Base-by-base conservation (phyloP, 805 yeast genomes). In the Schwanniomyces sp. region DNA sequence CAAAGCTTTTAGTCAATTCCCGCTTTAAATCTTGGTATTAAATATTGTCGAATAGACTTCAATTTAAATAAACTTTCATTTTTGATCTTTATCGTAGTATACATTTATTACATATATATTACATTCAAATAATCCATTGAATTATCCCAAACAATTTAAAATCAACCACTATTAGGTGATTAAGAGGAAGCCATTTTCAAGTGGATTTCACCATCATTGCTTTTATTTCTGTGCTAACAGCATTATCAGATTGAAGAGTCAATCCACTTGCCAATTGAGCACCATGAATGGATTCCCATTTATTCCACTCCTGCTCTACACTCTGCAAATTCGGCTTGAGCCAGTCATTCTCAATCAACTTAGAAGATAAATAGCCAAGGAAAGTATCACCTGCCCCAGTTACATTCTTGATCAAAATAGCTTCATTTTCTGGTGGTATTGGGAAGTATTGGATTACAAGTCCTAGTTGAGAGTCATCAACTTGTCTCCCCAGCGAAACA, bases 381-480 rank as follows among this genome's bases (percentile, higher is more conserved):
- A 90, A 72, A 0, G 94, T 76, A 63, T 90, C 96, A 9, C 96
- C 97, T 0, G 96, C 96, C 2, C 96, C 97, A 8, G 92, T 88
- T 28, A 87, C 96, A 54, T 84, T 88, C 26, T 65, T 66, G 10
- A 86, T 74, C 0, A 63, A 58, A 2, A 70, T 59, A 18, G 56
- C 44, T 18, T 53, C 47, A 37, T 64, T 66, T 49, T 64, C 67
- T 24, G 40, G 14, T 0, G 78, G 72, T 2, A 77, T 66, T 0
- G 79, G 76, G 61, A 76, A 85, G 59, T 86, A 85, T 55, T 87
- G 88, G 17, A 88, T 69, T 7, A 82, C 69, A 4, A 86, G 73
- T 4, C 90, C 90, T 43, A 76, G 48, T 12, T 55, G 57, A 12
- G 46, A 40, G n/a, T 47, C 53, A 11, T 48, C 55, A 12, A 27